phyloP scores from a whole-genome alignment of 2,329 filamentous ascomycete species.

The Lasiodiplodia sp. region DNA sequence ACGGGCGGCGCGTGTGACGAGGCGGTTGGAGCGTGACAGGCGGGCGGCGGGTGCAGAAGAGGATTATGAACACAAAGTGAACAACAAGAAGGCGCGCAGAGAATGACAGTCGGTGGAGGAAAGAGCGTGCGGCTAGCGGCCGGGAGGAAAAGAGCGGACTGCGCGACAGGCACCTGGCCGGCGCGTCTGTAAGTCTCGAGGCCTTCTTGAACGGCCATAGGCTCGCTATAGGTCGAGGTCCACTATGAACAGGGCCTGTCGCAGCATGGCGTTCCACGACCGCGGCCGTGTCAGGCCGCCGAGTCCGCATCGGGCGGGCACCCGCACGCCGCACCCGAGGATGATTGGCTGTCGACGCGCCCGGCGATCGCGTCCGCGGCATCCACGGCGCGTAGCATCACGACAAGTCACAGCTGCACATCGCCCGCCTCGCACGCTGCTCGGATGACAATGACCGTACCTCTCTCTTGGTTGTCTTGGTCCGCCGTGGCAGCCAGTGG shows the following conservation, averaged over 20 bases:
- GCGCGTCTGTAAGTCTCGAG: conserved; percentile 22
- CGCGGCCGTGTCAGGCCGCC: conserved; percentile 27
- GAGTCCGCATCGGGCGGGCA: background rate
- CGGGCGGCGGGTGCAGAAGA: conserved; percentile 13
- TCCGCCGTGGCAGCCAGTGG: conserved; percentile 1
- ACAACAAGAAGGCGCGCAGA: background rate
- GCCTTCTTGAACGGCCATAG: conserved; percentile 26
- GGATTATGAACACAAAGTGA: conserved; percentile 8
- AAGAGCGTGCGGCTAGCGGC: conserved; percentile 27
- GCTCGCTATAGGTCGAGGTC: conserved; percentile 16
- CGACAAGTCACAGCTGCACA: conserved; percentile 25
- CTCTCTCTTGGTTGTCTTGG: conserved; percentile 22
- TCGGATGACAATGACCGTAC: conserved; percentile 19
- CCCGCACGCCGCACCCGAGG: background rate
- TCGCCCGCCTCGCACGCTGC: background rate
- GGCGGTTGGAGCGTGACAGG: conserved; percentile 6
- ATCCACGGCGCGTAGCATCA: conserved; percentile 28
- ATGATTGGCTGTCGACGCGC: conserved; percentile 22
- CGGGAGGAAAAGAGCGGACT: conserved; percentile 27
- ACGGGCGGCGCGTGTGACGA: background rate
- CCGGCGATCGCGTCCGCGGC: background rate
- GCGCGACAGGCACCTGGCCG: conserved; percentile 21
- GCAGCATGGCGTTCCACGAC: conserved; percentile 30
- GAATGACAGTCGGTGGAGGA: conserved; percentile 2
- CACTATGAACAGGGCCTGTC: conserved; percentile 23